Base-by-base conservation (phyloP, 331 rosid species). In the Malus hybrid region DNA sequence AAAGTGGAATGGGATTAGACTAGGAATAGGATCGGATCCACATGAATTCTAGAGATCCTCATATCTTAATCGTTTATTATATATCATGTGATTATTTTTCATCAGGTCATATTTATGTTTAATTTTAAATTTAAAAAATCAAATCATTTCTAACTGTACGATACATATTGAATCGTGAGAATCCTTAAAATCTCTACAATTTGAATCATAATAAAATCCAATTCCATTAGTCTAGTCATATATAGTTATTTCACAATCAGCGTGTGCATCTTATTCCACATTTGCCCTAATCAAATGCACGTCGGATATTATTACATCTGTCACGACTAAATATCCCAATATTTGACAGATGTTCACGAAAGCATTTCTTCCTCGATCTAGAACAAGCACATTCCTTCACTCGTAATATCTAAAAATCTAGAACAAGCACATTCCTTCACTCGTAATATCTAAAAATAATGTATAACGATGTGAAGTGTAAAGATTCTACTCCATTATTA, bases 171-270 rank as follows among this genome's bases (percentile, higher is more conserved):
- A 39, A 39, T 39, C 4, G 0, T 39, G 1, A 39, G 0, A 39
- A 39, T 39, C 0, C 0, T 0, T 36, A 36, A 0, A 0, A 36
- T 36, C 12, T 0, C 0, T 1, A 9, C 12, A 39, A 39, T 39
- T 39, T 39, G 4, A 9, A 39, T 39, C 1, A 0, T 1, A 0
- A 39, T 39, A 2, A 0, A 39, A 39, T 39, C 0, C 44, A 39
- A 39, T 39, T 9, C 44, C 12, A 9, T 9, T 39, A 39, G 4
- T 8, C 12, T 16, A 52, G 22, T 28, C 66, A 62, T 24, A 13
- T 62, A 32, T 26, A 62, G 7, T 10, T 22, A 4, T 22, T 58
- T 58, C 30, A 58, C 5, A n/a, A 6, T 58, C 63, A 22, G 63
- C 29, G 14, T 4, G 5, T 56, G 62, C 11, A 56, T 56, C 65